Evolutionary conservation across 2,329 filamentous ascomycete species (phyloP), one percentile per base, ranked within the genome.

Genomic region (Fusarium coicis): DNA sequence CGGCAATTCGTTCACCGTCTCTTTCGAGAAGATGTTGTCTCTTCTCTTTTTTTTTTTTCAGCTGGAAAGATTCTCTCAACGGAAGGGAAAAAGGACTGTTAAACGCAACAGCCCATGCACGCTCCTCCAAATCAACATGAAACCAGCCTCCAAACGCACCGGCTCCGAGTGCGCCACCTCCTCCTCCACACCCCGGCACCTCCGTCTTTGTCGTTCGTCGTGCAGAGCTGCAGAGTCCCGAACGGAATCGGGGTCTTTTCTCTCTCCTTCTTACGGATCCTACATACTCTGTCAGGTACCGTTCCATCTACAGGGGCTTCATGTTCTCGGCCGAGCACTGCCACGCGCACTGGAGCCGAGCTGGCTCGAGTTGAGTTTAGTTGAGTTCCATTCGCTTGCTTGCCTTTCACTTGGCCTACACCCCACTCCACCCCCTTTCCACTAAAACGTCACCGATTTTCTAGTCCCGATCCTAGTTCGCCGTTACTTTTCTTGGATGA

Each of bases 271-370:
- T 63, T 36, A 28, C 37, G 53, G 36, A 46, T 44, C 26, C 49
- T 53, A 9, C 49, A 11, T 10, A 10, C 8, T 18, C n/a, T 37
- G n/a, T 16, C 26, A 43, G n/a, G 26, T 44, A 26, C 61, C 12
- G 28, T 53, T 63, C 55, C 15, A 32, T 32, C 21, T 37, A 39
- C 43, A 66, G 34, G 66, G 56, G 46, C 53, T 46, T n/a, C 36
- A 56, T 59, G 52, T 70, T 76, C 74, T 76, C 74, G 74, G 74
- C 74, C 74, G 74, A 76, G 70, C 74, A 76, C 72, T 68, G 70
- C 70, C 73, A 65, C 73, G 37, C 57, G 28, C 59, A 62, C 63
- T 53, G 43, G 32, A 53, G 32, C 26, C 32, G n/a, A 21, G 32
- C 4, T 36, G 47, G 46, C 46, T 23, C n/a, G n/a, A 52, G 49